phyloP scores from a whole-genome alignment of 257 asterid species.

The Salvia hispanica region DNA sequence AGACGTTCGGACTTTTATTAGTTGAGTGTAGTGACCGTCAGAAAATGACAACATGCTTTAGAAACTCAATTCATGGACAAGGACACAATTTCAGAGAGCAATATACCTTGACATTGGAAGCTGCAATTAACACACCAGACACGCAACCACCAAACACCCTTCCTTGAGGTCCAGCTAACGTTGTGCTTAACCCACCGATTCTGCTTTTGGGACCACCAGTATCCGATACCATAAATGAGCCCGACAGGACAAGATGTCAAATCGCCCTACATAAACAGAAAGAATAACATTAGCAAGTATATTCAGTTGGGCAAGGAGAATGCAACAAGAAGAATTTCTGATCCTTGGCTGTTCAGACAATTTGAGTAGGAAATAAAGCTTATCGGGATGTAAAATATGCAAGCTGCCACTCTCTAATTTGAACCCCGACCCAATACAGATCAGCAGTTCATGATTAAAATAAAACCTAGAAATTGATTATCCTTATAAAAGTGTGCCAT shows the following conservation, averaged over 20 bases:
- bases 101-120: constrained; percentile 64
- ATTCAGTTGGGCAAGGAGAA: constrained; percentile 1
- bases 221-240: constrained; percentile 60
- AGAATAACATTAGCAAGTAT: constrained; percentile 7
- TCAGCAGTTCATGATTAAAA: too few species aligned
- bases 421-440: neutral
- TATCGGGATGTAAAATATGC: neutral
- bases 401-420: neutral
- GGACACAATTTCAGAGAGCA: too few species aligned
- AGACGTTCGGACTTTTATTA: too few species aligned
- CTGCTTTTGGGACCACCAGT: constrained; percentile 54
- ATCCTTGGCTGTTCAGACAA: neutral
- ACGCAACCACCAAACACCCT: constrained; percentile 72
- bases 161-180: constrained; percentile 66
- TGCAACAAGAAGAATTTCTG: constrained; percentile 18
- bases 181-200: constrained; percentile 60
- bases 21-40: neutral
- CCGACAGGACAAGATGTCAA: constrained; percentile 61
- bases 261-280: constrained; percentile 44
- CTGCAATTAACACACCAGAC: constrained; percentile 59
- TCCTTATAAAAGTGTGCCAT: neutral
- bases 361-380: neutral
- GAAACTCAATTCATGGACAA: neutral
- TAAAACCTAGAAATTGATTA: too few species aligned
- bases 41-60: neutral